Base-by-base conservation (phyloP, 139 green algal species). In the Dunaliella primolecta region DNA sequence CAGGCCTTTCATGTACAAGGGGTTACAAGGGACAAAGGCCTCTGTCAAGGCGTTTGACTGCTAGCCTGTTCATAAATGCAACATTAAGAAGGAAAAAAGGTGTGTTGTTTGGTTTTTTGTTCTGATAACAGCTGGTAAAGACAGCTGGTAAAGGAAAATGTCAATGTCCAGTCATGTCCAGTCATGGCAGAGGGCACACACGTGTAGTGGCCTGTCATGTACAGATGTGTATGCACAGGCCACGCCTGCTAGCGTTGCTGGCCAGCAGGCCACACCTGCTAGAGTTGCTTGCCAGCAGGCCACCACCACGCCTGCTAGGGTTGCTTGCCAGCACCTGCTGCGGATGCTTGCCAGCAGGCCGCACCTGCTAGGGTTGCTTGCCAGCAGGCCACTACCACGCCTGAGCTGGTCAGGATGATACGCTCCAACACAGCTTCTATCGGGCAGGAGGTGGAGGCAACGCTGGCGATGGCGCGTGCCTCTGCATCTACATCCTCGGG, bases 331-430 rank as follows among this genome's bases (percentile, higher is more conserved):
- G n/a, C 20, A 23, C 56, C 56, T 72, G 23, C 23, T 72, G 20
- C 20, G 20, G 56, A 23, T 72, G 56, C 56, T n/a, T 23, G 20
- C 20, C 72, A 20, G 72, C 72, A 56, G n/a, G n/a, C n/a, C 80
- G 3, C 80, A 84, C 80, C 80, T 56, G 36, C 34, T 33, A 2
- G 3, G 23, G 55, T 57, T 36, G 90, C 78, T 84, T 96, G 93
- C 93, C 93, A 96, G 84, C 89, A 94, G 0, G 92, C 92, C 35
- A 96, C 81, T 29, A 96, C 81, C 2, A 92, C 87, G 36, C 93
- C 93, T 34, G 81, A 80, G 25, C 77, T 38, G 0, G 91, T 96
- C 77, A 90, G 77, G 0, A 94, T 83, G 2, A 96, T 85, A 2
- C 90, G 74, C 71, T 96, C 93, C 36, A 96, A 87, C 81, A 93